phyloP scores from a whole-genome alignment of 768 basidiomycete species.

The Auriscalpium orientale region DNA sequence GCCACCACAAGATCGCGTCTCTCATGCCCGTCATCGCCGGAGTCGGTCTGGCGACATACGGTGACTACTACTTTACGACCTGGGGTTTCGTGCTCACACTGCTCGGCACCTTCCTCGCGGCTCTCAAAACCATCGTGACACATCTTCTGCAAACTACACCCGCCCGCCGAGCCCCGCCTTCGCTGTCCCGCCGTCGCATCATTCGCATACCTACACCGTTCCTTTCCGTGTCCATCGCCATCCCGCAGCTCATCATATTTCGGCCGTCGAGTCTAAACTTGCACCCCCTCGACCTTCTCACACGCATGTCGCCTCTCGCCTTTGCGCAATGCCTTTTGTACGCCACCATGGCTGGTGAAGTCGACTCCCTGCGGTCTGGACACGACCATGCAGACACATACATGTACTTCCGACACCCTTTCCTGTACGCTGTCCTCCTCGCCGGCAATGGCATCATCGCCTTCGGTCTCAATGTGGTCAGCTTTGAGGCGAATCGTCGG shows the following conservation, averaged over 20 bases:
- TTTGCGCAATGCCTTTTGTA: conserved; percentile 79
- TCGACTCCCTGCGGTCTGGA: conserved; percentile 42
- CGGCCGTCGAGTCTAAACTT: conserved; percentile 31
- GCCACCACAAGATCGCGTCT: conserved; percentile 54
- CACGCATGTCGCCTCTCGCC: conserved; percentile 87
- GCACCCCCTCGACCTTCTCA: conserved; percentile 80
- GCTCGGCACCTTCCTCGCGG: conserved; percentile 84
- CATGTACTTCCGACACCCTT: conserved; percentile 30
- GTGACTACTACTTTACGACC: conserved; percentile 87
- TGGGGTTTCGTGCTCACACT: conserved; percentile 85
- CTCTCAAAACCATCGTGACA: conserved; percentile 89
- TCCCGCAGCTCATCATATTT: conserved; percentile 7
- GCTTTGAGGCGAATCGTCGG: conserved; percentile 92
- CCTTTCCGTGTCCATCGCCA: conserved; percentile 11
- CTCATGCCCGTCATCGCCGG: conserved; percentile 83
- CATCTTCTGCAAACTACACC: conserved; percentile 58
- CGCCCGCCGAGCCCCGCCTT: conserved; percentile 9
- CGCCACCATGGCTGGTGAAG: conserved; percentile 76
- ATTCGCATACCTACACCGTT: neutral
- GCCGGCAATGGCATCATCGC: conserved; percentile 79
- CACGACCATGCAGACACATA: conserved; percentile 17
- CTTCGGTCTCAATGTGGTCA: conserved; percentile 88
- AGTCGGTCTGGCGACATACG: conserved; percentile 91
- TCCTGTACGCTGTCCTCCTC: conserved; percentile 33
- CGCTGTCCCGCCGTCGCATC: neutral